Base-by-base conservation (phyloP, 345 rosid species). In the Eutrema yunnanense region DNA sequence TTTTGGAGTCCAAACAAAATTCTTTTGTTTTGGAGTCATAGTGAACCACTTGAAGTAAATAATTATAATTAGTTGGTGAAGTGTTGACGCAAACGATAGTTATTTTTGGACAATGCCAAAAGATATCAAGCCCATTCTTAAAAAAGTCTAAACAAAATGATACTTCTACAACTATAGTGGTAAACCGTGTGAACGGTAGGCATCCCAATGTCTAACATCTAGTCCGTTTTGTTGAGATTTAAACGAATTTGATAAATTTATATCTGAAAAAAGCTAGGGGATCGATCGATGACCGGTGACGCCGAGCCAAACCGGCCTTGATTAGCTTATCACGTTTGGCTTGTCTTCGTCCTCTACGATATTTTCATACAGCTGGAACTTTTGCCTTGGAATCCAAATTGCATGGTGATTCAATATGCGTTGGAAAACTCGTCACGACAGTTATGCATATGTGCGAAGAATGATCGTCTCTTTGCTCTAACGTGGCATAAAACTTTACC, bases 121-220 rank as follows among this genome's bases (percentile, higher is more conserved):
- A 29, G 49, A 49, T 41, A 72, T 61, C 29, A 62, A 62, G 27
- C 62, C 46, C 68, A 49, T 14, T 60, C 4, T 49, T 14, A 2
- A 30, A 61, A 72, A 61, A 72, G 36, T 72, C 43, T 50, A 61
- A 30, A 71, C 34, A 50, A 49, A 14, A 43, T 4, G 32, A 63
- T 44, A 30, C 41, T 62, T 44, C 9, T 46, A 27, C 66, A 29
- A 62, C 4, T 56, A 22, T 22, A 30, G 27, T 61, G 22, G 13
- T 62, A n/a, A 43, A n/a, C 51, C 49, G 50, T 13, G 66, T 62
- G 8, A 42, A 61, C 37, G 12, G 65, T 41, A 58, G 32, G 62
- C 54, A 50, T 50, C 13, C 54, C 32, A 8, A 26, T 5, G 3
- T 33, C 32, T 26, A 51, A 51, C 6, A 51, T 5, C 10, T 51